phyloP scores from a whole-genome alignment of 1,284 basidiomycete species.

The Waitea zeae region DNA sequence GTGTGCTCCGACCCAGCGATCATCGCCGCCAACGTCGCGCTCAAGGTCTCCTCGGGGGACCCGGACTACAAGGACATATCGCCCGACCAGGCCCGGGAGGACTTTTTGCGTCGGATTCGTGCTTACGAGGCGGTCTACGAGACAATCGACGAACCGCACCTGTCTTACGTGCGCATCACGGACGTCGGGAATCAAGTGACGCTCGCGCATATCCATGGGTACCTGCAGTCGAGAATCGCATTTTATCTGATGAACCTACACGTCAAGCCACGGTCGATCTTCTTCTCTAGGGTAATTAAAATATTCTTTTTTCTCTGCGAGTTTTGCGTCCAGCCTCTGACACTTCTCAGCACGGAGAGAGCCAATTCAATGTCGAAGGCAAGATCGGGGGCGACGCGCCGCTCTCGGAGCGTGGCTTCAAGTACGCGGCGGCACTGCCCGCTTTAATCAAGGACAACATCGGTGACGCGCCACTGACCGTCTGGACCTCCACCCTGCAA shows the following conservation, averaged over 20 bases:
- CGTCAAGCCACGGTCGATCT: constrained; percentile 91
- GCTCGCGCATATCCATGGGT: constrained; percentile 77
- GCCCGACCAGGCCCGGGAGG: constrained; percentile 70
- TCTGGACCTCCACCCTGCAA: constrained; percentile 93
- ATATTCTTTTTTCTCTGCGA: too few species aligned
- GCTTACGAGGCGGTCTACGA: constrained; percentile 96
- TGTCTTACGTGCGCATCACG: constrained; percentile 76
- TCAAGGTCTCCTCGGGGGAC: constrained; percentile 93
- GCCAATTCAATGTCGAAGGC: constrained; percentile 91
- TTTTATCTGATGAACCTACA: constrained; percentile 99
- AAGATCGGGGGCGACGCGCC: constrained; percentile 94
- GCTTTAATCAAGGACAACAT: constrained; percentile 82
- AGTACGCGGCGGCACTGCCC: constrained; percentile 80
- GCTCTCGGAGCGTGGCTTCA: constrained; percentile 70
- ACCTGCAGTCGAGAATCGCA: constrained; percentile 90
- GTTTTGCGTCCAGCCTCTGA: constrained; percentile 3
- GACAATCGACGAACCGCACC: constrained; percentile 71
- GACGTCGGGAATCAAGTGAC: constrained; percentile 82
- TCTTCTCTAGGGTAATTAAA: constrained; percentile 78
- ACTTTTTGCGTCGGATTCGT: constrained; percentile 84
- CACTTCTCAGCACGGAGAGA: constrained; percentile 80
- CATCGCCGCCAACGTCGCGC: constrained; percentile 88
- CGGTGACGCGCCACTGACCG: constrained; percentile 77
- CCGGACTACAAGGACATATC: constrained; percentile 92
- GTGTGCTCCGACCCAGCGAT: constrained; percentile 87